Percentiles rank a stretch among this genome's conserved stretches.
phyloP scores from a whole-genome alignment of 169 alveolate genomes.

The Plasmodium inui region DNA sequence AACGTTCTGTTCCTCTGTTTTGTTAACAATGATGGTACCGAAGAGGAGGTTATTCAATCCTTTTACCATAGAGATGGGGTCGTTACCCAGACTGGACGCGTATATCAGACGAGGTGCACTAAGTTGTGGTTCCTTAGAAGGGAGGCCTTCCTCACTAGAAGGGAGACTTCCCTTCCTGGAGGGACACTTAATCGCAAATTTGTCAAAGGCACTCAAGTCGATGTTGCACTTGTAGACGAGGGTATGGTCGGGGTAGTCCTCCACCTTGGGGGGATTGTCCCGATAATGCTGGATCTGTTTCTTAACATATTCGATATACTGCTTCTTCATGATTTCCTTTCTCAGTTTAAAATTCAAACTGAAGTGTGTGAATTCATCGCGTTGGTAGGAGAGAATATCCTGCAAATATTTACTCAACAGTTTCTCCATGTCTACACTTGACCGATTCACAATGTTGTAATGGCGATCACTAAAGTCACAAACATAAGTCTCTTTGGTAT shows the following conservation, averaged over 20 bases:
- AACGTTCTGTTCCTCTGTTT: not conserved
- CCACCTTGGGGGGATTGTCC: not conserved
- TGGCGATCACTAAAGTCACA: slow-evolving; percentile 40
- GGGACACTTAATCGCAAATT: slow-evolving; percentile 44
- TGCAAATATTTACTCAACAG: not conserved
- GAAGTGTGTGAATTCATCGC: slow-evolving; percentile 29
- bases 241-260: not conserved
- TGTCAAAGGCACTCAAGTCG: slow-evolving; percentile 39
- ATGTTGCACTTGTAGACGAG: slow-evolving; percentile 38
- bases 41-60: slow-evolving; percentile 13
- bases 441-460: not conserved
- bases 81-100: slow-evolving; percentile 31
- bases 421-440: not conserved
- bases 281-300: slow-evolving; percentile 8
- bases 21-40: slow-evolving; percentile 34
- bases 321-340: slow-evolving; percentile 37
- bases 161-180: not conserved
- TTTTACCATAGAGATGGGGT: slow-evolving; percentile 10
- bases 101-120: slow-evolving; percentile 5
- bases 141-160: not conserved
- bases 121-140: not conserved
- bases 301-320: slow-evolving; percentile 42
- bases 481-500: slow-evolving; percentile 25
- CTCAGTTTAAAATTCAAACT: slow-evolving; percentile 32
- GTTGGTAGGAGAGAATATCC: not conserved